phyloP scores from a whole-genome alignment of 2,329 filamentous ascomycete genomes.

The Endoconidiophora laricicola region DNA sequence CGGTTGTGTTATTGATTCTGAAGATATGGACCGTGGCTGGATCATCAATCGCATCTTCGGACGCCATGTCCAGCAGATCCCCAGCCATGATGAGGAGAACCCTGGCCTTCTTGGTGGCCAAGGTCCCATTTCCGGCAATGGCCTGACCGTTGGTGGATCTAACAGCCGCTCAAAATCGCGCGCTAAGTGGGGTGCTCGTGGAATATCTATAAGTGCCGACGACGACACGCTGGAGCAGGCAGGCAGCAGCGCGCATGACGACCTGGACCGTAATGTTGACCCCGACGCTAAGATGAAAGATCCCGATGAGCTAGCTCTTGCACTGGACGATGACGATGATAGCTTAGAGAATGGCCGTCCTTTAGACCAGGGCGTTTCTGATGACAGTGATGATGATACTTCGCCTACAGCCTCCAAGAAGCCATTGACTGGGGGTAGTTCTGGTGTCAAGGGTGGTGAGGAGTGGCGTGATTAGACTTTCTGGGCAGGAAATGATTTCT shows the following conservation, averaged over 20 bases:
- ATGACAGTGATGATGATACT: slow-evolving; percentile 12
- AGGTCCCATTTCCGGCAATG: slow-evolving; percentile 14
- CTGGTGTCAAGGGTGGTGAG: slow-evolving; percentile 28
- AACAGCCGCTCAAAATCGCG: slow-evolving; percentile 15
- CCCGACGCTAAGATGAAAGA: slow-evolving; percentile 51
- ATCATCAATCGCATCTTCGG: slow-evolving; percentile 65
- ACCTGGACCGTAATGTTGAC: slow-evolving; percentile 32
- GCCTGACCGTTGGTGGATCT: slow-evolving; percentile 7
- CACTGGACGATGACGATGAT: slow-evolving; percentile 40
- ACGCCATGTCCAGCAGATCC: slow-evolving; percentile 27
- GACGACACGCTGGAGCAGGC: slow-evolving; percentile 38
- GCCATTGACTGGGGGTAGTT: slow-evolving; percentile 16
- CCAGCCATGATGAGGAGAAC: slow-evolving; percentile 43
- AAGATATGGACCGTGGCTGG: slow-evolving; percentile 76
- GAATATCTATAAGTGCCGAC: slow-evolving; percentile 51
- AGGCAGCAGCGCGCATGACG: slow-evolving; percentile 25
- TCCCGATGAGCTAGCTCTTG: slow-evolving; percentile 46
- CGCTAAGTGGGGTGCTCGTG: slow-evolving; percentile 45
- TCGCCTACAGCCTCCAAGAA: slow-evolving; percentile 4
- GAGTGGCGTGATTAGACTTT: slow-evolving; percentile 27
- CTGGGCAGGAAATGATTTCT: too few relatives aligned
- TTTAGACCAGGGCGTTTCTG: slow-evolving; percentile 1
- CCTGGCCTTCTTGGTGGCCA: slow-evolving; percentile 21
- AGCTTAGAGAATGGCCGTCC: slow-evolving; percentile 20
- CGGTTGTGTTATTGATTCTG: slow-evolving; percentile 76